Conservation (phyloP, 805 yeast species). For the Wickerhamiella musiphila region DNA sequence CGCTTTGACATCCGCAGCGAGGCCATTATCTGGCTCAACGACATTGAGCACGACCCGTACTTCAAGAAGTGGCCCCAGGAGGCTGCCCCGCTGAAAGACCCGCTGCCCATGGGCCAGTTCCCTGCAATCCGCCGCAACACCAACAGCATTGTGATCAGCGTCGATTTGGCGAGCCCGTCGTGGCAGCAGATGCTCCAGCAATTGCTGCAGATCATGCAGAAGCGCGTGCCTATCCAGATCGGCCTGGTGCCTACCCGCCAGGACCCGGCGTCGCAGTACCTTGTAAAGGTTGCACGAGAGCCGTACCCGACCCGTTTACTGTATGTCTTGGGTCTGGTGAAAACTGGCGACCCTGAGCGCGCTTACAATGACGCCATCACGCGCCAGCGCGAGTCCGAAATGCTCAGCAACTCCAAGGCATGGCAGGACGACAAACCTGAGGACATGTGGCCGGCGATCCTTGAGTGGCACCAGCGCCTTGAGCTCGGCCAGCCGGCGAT, state of each 20-base stretch:
- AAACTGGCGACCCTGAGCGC: conserved; percentile 7
- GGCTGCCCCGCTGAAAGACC: conserved; percentile 30
- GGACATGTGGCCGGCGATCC: conserved; percentile 6
- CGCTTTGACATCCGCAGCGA: conserved; percentile 23
- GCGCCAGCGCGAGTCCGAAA: conserved; percentile 1
- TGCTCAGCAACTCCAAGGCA: no score
- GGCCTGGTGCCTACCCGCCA: conserved; percentile 56
- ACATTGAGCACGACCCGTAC: conserved; percentile 44
- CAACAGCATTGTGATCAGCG: conserved; percentile 52
- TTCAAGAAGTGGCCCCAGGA: conserved; percentile 33
- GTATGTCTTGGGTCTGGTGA: conserved; percentile 7
- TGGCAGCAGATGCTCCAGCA: conserved; percentile 33
- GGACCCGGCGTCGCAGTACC: conserved; percentile 11
- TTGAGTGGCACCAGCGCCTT: conserved; percentile 20
- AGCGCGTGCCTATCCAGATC: conserved; percentile 57
- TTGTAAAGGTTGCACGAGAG: conserved; percentile 11
- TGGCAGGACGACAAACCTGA: conserved; percentile 3
- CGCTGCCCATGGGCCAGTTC: conserved; percentile 37
- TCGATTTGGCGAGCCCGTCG: conserved; percentile 37
- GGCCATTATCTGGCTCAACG: conserved; percentile 54
- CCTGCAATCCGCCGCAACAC: conserved; percentile 60
- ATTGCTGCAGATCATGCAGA: conserved; percentile 19
- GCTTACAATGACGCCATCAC: conserved; percentile 10
- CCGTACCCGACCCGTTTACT: conserved; percentile 10
- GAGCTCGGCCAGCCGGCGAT: conserved; percentile 32